These are phyloP conservation scores for Beauveria bassiana DNA, from an alignment of 2,329 filamentous ascomycete species.

Conservation along the genomic window DNA sequence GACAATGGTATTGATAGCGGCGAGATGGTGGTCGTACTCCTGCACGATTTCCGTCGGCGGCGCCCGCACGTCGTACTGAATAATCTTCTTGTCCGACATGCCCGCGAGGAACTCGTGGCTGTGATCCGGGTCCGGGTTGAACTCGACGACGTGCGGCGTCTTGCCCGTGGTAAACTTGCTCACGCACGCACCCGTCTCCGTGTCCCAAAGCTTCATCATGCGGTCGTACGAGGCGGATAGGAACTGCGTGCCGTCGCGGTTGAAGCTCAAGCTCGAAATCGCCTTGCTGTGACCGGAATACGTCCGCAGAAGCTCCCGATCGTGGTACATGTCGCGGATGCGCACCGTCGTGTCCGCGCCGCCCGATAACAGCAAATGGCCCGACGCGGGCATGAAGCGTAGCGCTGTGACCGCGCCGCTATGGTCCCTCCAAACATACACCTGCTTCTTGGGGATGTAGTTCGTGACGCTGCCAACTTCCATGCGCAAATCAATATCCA, in stretches of 20 bases:
- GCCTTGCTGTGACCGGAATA: conserved; percentile 87
- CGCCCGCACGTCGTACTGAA: conserved; percentile 87
- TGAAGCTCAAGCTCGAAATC: conserved; percentile 85
- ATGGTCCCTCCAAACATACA: conserved; percentile 83
- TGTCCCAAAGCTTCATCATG: conserved; percentile 97
- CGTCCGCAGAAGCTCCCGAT: conserved; percentile 80
- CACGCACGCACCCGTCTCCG: conserved; percentile 83
- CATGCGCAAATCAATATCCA: conserved; percentile 78
- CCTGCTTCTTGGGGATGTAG: conserved; percentile 87
- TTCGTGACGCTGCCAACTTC: conserved; percentile 76
- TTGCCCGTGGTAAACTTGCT: conserved; percentile 88
- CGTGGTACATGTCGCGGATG: conserved; percentile 90
- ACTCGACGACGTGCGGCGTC: conserved; percentile 88
- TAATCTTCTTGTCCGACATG: conserved; percentile 98
- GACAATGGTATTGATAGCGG: conserved; percentile 95
- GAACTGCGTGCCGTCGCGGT: conserved; percentile 73
- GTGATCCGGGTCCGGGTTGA: conserved; percentile 73
- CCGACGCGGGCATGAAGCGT: conserved; percentile 81
- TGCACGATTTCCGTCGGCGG: conserved; percentile 70
- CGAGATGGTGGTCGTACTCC: conserved; percentile 96
- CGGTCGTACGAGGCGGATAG: conserved; percentile 88
- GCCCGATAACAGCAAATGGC: conserved; percentile 83
- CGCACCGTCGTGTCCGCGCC: conserved; percentile 86
- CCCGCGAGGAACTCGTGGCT: conserved; percentile 89
- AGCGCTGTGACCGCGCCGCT: conserved; percentile 79